Evolutionary conservation across 495 filamentous ascomycete genomes (phyloP), one percentile per base, ranked within the genome.

Genomic region (Corynascus novoguineensis): DNA sequence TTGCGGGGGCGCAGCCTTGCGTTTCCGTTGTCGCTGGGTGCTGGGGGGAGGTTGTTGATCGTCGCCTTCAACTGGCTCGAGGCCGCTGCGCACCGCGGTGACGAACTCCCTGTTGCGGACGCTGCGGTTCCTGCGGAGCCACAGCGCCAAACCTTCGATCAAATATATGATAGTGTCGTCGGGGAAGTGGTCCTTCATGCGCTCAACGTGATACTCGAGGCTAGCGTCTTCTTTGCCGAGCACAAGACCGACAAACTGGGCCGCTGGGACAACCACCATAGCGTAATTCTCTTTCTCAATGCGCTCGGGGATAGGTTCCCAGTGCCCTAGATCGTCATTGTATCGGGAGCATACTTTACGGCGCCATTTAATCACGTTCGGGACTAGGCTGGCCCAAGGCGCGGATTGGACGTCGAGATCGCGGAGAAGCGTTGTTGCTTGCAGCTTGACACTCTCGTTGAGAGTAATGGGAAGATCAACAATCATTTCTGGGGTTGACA

Each of bases 401-500:
- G 65, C 73, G 75, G 58, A 70, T 21, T 75, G 62, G 17, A 70
- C 65, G 27, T 68, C 66, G 38, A 74, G 68, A 29, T 67, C 62
- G 21, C 59, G 74, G 37, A 82, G 74, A 24, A 83, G 76, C 19
- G 81, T 81, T 22, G 81, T 78, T 6, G 89, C 68, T 7, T 81
- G 77, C 14, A 75, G 66, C 55, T 87, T 78, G 52, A 84, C 79
- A 44, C 79, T 73, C 9, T 73, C 54, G 10, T 78, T 67, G 14
- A 93, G 68, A 10, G 75, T 75, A 8, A 64, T 70, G 1, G 88
- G 79, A 21, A 95, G 73, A 68, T 91, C 86, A 5, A 90, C 76
- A n/a, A 95, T 87, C 88, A 95, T 93, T 70, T 95, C 89, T 1
- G 78, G 81, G 0, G 81, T 80, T 0, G 88, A 85, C 15, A 85